Evolutionary conservation across 2,329 filamentous ascomycete species (phyloP).

Genomic region (Diaporthe caulivora): DNA sequence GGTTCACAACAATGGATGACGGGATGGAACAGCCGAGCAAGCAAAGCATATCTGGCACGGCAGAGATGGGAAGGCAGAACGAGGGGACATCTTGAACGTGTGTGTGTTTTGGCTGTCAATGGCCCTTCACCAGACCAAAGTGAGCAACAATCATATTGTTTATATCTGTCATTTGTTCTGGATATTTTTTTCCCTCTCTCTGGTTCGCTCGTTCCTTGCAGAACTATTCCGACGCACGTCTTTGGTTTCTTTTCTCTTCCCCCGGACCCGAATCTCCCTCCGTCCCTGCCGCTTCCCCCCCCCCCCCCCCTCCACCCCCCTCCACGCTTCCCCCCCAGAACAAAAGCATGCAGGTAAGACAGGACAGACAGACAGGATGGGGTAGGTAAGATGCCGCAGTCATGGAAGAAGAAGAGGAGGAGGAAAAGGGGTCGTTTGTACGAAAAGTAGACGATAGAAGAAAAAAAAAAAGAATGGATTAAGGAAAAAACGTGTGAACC

Average conservation of each 20-base stretch:
- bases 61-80: background rate
- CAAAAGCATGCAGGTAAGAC: conserved; percentile 9
- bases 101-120: conserved; percentile 20
- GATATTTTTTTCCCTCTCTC: too few relatives aligned
- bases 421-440: conserved; percentile 5
- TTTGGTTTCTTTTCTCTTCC: too few relatives aligned
- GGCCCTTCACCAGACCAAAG: conserved; percentile 23
- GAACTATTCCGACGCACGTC: conserved; percentile 18
- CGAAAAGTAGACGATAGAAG: too few relatives aligned
- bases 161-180: conserved; percentile 1
- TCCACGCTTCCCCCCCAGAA: background rate
- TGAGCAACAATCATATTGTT: conserved; percentile 26
- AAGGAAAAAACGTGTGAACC: background rate
- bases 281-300: too few relatives aligned
- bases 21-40: background rate
- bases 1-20: background rate
- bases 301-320: background rate
- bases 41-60: background rate
- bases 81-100: background rate
- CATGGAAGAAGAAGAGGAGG: too few relatives aligned
- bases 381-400: too few relatives aligned
- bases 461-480: background rate
- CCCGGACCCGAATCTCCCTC: too few relatives aligned
- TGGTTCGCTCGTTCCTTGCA: conserved; percentile 4
- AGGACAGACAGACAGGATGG: background rate